Evolutionary conservation across 768 basidiomycete species (phyloP), one percentile per base, ranked within the genome.

Genomic region (Candolleomyces eurysporus): DNA sequence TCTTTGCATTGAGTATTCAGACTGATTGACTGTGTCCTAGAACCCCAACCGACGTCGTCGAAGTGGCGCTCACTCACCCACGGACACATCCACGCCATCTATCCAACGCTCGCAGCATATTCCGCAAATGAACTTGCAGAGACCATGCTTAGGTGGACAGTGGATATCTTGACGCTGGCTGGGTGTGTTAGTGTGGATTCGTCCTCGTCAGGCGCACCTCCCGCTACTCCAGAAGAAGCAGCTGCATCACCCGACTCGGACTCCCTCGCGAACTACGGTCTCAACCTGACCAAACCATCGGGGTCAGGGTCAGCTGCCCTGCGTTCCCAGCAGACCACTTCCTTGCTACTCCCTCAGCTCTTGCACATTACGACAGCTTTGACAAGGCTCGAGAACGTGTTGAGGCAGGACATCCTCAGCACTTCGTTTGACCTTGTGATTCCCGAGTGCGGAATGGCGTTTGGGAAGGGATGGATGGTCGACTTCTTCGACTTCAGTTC

Each of bases 21-120:
- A 32, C n/a, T 31, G 19, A 26, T 5, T 50, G 45, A 31, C 39
- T 43, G 11, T 10, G 26, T 26, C 17, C 61, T 66, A 85, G 90
- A 91, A 69, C 87, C 88, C 30, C 90, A 92, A 69, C 89, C 90
- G 4, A 89, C 86, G 0, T 88, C 89, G 2, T 86, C 89, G 0
- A 84, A 88, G 67, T 92, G 90, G 90, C 81, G 90, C 51, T 83
- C 90, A 0, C 75, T 92, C 48, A 84, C 90, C 1, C 90, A 91
- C 66, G 78, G 79, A 48, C 82, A 89, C 57, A 86, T 91, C 48
- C 87, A 88, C 61, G 77, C 76, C 7, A 77, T 90, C 58, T 87
- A 90, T 66, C 87, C 90, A 5, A 84, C 82, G 2, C 74, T 91
- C 26, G 79, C 79, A 6, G 86, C 90, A 9, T 85, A 87, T 65